Evolutionary conservation across 2,329 filamentous ascomycete species (phyloP).

Genomic region (Colletotrichum australisinense): DNA sequence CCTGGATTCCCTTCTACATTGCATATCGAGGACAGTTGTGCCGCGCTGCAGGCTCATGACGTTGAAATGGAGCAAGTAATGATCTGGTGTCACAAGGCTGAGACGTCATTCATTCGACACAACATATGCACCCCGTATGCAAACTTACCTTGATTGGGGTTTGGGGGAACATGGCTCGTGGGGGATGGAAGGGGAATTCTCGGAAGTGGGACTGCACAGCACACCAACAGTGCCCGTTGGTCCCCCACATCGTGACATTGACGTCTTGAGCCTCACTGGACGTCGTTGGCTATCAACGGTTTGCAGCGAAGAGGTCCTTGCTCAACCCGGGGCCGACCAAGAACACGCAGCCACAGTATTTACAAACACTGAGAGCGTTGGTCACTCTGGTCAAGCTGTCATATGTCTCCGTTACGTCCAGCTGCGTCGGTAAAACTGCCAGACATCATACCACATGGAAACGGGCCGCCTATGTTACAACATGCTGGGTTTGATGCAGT

Average conservation of each 20-base stretch:
- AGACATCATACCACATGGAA: constrained; percentile 15
- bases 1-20: neutral
- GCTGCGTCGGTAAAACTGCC: neutral
- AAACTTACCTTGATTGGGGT: constrained; percentile 34
- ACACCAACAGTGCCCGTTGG: constrained; percentile 29
- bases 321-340: neutral
- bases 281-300: neutral
- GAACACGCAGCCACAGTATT: neutral
- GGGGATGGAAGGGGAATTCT: constrained; percentile 13
- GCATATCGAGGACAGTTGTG: neutral
- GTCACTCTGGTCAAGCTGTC: neutral
- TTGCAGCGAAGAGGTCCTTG: neutral
- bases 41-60: constrained; percentile 13
- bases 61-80: constrained; percentile 9
- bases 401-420: neutral
- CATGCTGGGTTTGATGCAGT: constrained; percentile 3
- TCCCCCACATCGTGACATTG: constrained; percentile 33
- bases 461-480: constrained; percentile 1
- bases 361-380: too few relatives aligned
- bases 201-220: constrained; percentile 31
- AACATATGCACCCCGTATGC: constrained; percentile 37
- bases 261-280: constrained; percentile 32
- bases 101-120: constrained; percentile 39
- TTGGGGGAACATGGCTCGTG: constrained; percentile 35
- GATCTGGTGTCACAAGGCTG: constrained; percentile 42